Evolutionary conservation across 257 asterid genomes (phyloP), one percentile per base, ranked within the genome.

Genomic region (Solanum chilense): DNA sequence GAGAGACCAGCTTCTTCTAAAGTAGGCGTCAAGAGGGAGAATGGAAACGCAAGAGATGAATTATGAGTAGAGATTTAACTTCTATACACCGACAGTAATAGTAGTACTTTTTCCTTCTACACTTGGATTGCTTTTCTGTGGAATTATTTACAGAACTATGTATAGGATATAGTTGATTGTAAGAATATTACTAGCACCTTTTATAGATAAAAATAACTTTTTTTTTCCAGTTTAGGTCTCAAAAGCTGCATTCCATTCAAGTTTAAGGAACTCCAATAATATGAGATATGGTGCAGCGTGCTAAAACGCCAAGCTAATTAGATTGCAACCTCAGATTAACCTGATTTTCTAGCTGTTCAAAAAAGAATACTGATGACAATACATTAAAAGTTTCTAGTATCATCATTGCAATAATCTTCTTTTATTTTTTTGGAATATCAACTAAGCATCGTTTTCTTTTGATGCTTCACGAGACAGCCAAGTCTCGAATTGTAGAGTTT

Each of bases 21-120:
- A 88, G 89, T 91, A 90, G 91, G 44, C 83, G 45, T 41, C n/a
- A 69, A 87, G 86, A 87, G 88, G 91, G 81, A 90, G 87, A 15
- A 58, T 11, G 84, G 80, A 13, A 93, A 90, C 18, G 87, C 33
- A 84, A 95, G 93, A 88, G 99, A 97, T 88, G 98, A 97, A 90
- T 93, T 97, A 85, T 95, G 91, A 94, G 60, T 27, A 39, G 23
- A 58, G 58, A 45, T 69, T 56, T 29, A 31, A 45, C 82, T 37
- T 25, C 23, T 77, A 44, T 14, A 44, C 62, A 25, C 62, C 0
- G 41, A 44, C 84, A 44, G 1, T 44, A 49, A 20, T 52, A 41
- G 39, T 52, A n/a, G 20, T 44, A n/a, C n/a, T 14, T 44, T 77
- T 44, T 44, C 6, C 62, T 4, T 41, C 12, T 44, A 44, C 6